A percentile compares a stretch with the other conserved stretches of the same genome.
Evolutionary conservation across 1,284 basidiomycete species (phyloP).

Genomic region (Sutorius eximius): DNA sequence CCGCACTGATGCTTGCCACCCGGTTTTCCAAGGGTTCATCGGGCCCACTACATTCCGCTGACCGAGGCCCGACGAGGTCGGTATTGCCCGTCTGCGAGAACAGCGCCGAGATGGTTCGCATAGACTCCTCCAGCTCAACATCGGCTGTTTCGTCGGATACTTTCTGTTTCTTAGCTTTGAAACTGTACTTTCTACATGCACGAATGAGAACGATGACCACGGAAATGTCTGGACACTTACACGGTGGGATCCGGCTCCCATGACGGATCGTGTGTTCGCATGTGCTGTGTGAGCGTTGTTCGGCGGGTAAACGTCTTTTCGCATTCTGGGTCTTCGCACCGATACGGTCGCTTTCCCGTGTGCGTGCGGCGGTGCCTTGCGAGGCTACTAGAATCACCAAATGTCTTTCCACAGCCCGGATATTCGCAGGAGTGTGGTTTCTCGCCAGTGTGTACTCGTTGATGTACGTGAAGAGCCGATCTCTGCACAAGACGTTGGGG

Average conservation of each 20-base stretch:
- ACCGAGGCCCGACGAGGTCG: slow-evolving; percentile 27
- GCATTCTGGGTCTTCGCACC: slow-evolving; percentile 75
- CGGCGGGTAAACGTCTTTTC: slow-evolving; percentile 84
- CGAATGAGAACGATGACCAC: slow-evolving; percentile 12
- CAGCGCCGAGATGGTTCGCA: slow-evolving; percentile 67
- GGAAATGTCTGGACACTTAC: slow-evolving; percentile 45
- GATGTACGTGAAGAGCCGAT: slow-evolving; percentile 84
- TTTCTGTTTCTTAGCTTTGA: slow-evolving; percentile 68
- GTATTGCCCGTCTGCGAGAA: slow-evolving; percentile 48
- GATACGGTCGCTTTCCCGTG: slow-evolving; percentile 79
- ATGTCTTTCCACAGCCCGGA: slow-evolving; percentile 79
- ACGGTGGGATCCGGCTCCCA: slow-evolving; percentile 80
- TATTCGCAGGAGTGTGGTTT: slow-evolving; percentile 87
- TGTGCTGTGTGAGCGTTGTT: slow-evolving; percentile 77
- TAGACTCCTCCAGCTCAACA: slow-evolving; percentile 61
- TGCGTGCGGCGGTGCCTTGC: slow-evolving; percentile 87
- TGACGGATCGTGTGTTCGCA: slow-evolving; percentile 77
- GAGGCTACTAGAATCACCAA: slow-evolving; percentile 85
- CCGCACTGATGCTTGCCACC: slow-evolving; percentile 69
- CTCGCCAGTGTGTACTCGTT: slow-evolving; percentile 86
- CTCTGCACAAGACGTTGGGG: slow-evolving; percentile 47
- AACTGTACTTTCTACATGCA: slow-evolving; percentile 63
- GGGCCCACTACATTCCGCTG: slow-evolving; percentile 21
- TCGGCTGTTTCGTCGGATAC: slow-evolving; percentile 50
- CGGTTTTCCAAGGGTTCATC: slow-evolving; percentile 56